Evolutionary conservation across 1,139 yeast species (phyloP), one percentile per base, ranked within the genome.

Genomic region (Hanseniaspora uvarum): DNA sequence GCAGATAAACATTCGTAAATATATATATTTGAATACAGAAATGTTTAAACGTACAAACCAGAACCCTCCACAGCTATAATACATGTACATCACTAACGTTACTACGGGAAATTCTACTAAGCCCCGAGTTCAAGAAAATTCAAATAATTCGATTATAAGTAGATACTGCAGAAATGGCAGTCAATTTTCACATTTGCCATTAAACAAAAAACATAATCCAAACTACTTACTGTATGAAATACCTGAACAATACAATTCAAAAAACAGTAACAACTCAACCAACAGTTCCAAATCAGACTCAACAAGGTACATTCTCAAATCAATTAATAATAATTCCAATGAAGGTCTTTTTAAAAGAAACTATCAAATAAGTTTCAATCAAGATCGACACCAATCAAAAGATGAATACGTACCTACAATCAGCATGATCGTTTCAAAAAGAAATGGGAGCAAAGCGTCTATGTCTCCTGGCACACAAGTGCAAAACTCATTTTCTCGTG

Each of bases 341-440:
- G 28, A 43, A 10, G 24, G 48, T 8, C 24, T 50, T 4, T 50
- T 50, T 19, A 50, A 50, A 23, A 50, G 39, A 16, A 50, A 50
- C 28, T 50, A 50, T 18, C 48, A 50, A 43, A 50, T 50, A 7
- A 50, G 46, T 12, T 50, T 50, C 19, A 50, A 50, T 37, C 23
- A 41, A n/a, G 7, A 26, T 3, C 11, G 40, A 14, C 19, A 21
- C 6, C 3, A 7, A 14, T 14, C 19, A 24, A 16, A 6, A 19
- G 45, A 28, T 18, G 43, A 23, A 19, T 19, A 18, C 14, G 10
- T 16, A 11, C 34, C 21, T 43, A 50, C 34, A 26, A 37, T 8
- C n/a, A 34, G 2, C 8, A 3, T 34, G n/a, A n/a, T n/a, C 5
- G 16, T 3, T 23, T 23, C 33, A 34, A 45, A 8, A 11, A 23